Evolutionary conservation across 2,329 filamentous ascomycete species (phyloP).

Genomic region (Venturia effusa): DNA sequence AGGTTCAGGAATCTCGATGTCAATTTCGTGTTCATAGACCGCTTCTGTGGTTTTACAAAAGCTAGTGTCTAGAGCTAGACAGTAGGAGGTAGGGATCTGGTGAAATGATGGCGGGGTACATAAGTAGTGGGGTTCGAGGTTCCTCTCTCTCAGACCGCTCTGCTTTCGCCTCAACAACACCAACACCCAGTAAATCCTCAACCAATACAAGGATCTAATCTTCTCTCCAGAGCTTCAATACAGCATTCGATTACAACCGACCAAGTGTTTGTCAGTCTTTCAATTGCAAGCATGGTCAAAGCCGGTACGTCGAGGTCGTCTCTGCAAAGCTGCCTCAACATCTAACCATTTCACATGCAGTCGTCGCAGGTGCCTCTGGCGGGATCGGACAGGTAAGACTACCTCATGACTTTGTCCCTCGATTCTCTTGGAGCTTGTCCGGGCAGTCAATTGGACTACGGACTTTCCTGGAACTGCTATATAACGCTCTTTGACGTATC

Average conservation of each 20-base stretch:
- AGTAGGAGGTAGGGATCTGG: no score
- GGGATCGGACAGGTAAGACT: conserved; percentile 90
- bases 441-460: neutral
- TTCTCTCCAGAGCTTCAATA: neutral
- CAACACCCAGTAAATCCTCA: neutral
- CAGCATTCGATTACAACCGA: neutral
- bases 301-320: conserved; percentile 10
- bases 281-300: conserved; percentile 11
- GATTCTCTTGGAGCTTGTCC: neutral
- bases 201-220: neutral
- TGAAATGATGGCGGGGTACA: no score
- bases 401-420: neutral
- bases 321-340: conserved; percentile 7
- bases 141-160: neutral
- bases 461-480: neutral
- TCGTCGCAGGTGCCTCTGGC: conserved; percentile 90
- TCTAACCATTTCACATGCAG: conserved; percentile 22
- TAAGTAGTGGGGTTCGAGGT: neutral
- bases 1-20: no score
- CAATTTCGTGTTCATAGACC: no score
- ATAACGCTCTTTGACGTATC: neutral
- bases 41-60: no score
- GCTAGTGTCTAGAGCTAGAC: no score
- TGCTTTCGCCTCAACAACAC: neutral
- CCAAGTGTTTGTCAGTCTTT: neutral